Base-by-base conservation (phyloP, 306 rosid species). In the Ceratonia siliqua region DNA sequence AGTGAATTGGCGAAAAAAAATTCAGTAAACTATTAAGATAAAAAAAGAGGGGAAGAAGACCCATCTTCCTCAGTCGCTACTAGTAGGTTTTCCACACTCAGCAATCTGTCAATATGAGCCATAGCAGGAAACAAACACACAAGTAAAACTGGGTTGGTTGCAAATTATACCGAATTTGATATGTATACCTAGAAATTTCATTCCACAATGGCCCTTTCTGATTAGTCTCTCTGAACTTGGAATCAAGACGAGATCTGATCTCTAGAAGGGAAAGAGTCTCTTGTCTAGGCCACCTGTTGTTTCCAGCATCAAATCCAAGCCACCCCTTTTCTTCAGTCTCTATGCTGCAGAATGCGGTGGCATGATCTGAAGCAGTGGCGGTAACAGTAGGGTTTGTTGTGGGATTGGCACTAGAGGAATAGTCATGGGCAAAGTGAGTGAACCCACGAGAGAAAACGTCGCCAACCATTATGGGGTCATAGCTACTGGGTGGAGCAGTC, bases 241-340 rank as follows among this genome's bases (percentile, higher is more conserved):
- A 82, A 91, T 89, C 91, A 70, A 91, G 94, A 38, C 86, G 85
- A 78, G 97, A 91, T 91, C 97, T 89, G 90, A 91, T 89, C 85
- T 91, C 97, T 0, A 91, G 87, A 73, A 91, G 97, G 2, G 87
- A 84, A 28, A 91, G 94, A 22, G 94, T 91, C 74, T 91, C 97
- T 58, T 91, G 97, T 64, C 94, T 84, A 0, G 97, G 97, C 97
- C 97, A 91, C 50, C 97, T 72, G 25, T 85, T 77, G 76, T 62
- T 91, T 2, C 72, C 86, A 41, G 83, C 73, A 62, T 84, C 92
- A 75, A 75, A 81, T 9, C 79, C 90, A 9, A 80, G 58, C 87
- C 89, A 86, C 2, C 78, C 83, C 79, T 78, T 74, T 8, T 86
- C 77, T 21, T 56, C 41, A 24, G 30, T 74, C 17, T 74, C 77